Conservation (phyloP, 768 basidiomycete species). For the Rhizopogon vinicolor region DNA sequence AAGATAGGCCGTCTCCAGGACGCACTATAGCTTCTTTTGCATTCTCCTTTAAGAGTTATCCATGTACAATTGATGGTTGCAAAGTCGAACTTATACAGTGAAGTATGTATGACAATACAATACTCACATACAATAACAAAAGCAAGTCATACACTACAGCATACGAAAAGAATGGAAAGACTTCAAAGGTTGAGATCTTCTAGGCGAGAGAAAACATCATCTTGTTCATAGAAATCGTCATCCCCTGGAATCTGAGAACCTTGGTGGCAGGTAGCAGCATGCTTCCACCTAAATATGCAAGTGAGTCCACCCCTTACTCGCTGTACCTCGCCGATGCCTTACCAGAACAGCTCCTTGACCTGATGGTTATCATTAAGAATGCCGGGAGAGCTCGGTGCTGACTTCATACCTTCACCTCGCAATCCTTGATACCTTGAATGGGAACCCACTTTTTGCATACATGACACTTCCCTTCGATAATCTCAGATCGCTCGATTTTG, state of each 20-base stretch:
- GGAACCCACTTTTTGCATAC: conserved; percentile 69
- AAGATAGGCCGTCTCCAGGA: too few species aligned
- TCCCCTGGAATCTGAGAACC: conserved; percentile 53
- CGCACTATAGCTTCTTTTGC: too few species aligned
- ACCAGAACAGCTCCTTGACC: conserved; percentile 80
- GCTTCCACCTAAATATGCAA: conserved; percentile 61
- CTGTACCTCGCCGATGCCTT: conserved; percentile 18
- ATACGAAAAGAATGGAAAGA: not conserved
- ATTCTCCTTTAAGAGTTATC: too few species aligned
- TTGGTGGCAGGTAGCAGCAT: conserved; percentile 74
- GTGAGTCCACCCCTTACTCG: conserved; percentile 4
- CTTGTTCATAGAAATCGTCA: conserved; percentile 50
- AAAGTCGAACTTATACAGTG: too few species aligned
- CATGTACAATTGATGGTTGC: too few species aligned
- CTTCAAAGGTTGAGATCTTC: conserved; percentile 12
- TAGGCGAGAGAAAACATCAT: conserved; percentile 35
- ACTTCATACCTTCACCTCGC: conserved; percentile 58
- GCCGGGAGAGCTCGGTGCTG: not conserved
- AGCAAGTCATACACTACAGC: not conserved
- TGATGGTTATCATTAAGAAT: conserved; percentile 16
- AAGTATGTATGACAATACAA: too few species aligned
- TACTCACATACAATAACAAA: not conserved
- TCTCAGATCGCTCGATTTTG: conserved; percentile 53
- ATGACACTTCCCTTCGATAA: conserved; percentile 76
- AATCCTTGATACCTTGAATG: conserved; percentile 69